Percentiles rank a stretch among this genome's conserved stretches.
Evolutionary conservation across 441 rosid species (phyloP).

Genomic region (Populus tomentosa): DNA sequence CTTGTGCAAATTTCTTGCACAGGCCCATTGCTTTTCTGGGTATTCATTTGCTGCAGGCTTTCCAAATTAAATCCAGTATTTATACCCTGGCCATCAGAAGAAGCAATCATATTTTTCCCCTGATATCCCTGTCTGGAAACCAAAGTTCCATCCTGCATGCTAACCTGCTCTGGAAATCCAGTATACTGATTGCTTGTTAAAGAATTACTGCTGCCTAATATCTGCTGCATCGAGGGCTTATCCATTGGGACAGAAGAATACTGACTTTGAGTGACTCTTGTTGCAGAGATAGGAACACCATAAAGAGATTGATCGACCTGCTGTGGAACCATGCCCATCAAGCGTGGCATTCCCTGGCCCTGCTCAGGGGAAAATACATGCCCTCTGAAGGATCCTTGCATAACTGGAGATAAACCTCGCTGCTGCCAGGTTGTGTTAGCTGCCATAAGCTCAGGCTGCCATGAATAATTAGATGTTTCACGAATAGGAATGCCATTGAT

Average conservation of each 20-base stretch:
- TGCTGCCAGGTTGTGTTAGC: conserved; percentile 65
- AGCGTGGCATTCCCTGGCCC: conserved; percentile 35
- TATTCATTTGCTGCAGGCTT: conserved; percentile 39
- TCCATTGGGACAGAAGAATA: conserved; percentile 46
- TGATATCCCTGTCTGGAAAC: conserved; percentile 46
- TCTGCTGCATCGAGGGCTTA: conserved; percentile 39
- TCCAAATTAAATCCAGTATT: conserved; percentile 38
- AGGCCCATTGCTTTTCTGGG: conserved; percentile 35
- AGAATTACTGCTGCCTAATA: conserved; percentile 45
- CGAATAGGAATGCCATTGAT: conserved; percentile 65
- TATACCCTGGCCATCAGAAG: conserved; percentile 40
- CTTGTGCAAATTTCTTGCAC: conserved; percentile 41
- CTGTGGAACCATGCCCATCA: conserved; percentile 51
- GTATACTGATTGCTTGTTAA: conserved; percentile 43
- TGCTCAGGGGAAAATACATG: conserved; percentile 54
- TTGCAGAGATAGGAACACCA: conserved; percentile 10
- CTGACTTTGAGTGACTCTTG: conserved; percentile 41
- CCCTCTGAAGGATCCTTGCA: conserved; percentile 59
- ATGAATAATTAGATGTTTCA: conserved; percentile 51
- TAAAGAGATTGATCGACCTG: conserved; percentile 65
- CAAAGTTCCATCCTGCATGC: conserved; percentile 39
- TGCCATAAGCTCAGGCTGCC: conserved; percentile 17
- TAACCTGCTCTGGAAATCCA: conserved; percentile 42
- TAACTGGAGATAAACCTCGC: conserved; percentile 40
- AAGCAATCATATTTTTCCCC: conserved; percentile 34